Evolutionary conservation across 2,329 filamentous ascomycete species (phyloP).

Genomic region (Fusarium bactridioides): DNA sequence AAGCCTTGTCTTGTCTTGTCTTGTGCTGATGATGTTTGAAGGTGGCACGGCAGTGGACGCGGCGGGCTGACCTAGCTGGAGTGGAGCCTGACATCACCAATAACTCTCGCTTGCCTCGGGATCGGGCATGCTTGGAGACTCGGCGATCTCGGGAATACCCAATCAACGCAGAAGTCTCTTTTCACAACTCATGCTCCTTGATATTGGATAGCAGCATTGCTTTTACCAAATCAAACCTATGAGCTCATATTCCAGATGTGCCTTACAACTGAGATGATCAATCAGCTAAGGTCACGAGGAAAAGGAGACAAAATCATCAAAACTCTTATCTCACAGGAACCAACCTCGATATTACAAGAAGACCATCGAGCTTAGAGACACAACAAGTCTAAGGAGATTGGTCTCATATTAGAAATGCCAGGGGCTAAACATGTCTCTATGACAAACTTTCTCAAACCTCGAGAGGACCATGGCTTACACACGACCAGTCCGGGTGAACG

Average conservation of each 20-base stretch:
- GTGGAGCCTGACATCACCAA: slow-evolving; percentile 33
- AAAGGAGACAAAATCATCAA: not conserved
- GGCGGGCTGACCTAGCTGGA: slow-evolving; percentile 16
- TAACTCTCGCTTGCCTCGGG: slow-evolving; percentile 2
- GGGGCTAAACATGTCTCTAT: not conserved
- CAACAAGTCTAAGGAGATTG: not conserved
- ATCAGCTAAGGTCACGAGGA: not conserved
- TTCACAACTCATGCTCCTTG: not conserved
- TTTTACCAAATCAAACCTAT: not conserved
- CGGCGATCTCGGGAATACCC: not conserved
- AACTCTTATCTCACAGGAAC: not conserved
- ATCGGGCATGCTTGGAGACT: not conserved
- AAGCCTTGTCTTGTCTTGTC: slow-evolving; percentile 11
- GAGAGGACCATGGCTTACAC: not conserved
- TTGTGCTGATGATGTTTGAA: slow-evolving; percentile 13
- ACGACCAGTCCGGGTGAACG: not conserved
- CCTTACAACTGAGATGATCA: not conserved
- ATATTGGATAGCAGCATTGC: not conserved
- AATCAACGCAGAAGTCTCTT: slow-evolving; percentile 2
- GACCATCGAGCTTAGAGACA: not conserved
- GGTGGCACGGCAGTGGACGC: slow-evolving; percentile 11
- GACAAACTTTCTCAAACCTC: not conserved
- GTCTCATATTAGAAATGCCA: too few species aligned
- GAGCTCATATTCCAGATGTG: not conserved
- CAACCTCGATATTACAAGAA: not conserved